Evolutionary conservation across 1,284 basidiomycete genomes (phyloP).

Genomic region (Moesziomyces globuligerus): DNA sequence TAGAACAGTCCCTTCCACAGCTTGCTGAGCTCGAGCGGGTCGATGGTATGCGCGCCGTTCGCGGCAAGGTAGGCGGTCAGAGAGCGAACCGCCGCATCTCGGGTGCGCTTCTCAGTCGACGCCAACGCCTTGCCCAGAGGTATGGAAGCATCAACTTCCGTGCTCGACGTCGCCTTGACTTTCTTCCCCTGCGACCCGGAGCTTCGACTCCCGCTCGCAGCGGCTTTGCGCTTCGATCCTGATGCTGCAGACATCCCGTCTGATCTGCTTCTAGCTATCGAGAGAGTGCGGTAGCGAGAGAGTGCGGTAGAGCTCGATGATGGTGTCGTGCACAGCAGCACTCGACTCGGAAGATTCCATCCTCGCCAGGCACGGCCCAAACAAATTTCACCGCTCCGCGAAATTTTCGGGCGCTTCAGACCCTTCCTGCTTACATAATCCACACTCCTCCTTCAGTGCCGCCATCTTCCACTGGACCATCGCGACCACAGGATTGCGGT

Average conservation of each 20-base stretch:
- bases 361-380: too few species aligned
- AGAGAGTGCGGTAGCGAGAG: too few species aligned
- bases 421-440: too few species aligned
- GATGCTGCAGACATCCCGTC: not conserved
- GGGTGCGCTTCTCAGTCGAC: constrained; percentile 72
- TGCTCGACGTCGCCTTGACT: constrained; percentile 2
- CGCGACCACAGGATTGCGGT: too few species aligned
- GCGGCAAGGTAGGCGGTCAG: constrained; percentile 74
- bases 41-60: constrained; percentile 68
- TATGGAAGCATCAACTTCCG: constrained; percentile 21
- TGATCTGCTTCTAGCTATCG: too few species aligned
- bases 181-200: constrained; percentile 9
- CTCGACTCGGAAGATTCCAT: too few species aligned
- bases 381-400: too few species aligned
- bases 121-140: constrained; percentile 60
- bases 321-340: too few species aligned
- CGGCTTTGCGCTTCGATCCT: constrained; percentile 20
- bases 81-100: constrained; percentile 86
- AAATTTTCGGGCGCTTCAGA: too few species aligned
- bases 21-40: constrained; percentile 83
- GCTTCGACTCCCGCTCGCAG: not conserved
- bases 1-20: constrained; percentile 98
- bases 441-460: too few species aligned
- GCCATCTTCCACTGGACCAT: too few species aligned
- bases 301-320: too few species aligned